phyloP scores from a whole-genome alignment of 2,329 filamentous ascomycete genomes.

The Xylogone sp. region DNA sequence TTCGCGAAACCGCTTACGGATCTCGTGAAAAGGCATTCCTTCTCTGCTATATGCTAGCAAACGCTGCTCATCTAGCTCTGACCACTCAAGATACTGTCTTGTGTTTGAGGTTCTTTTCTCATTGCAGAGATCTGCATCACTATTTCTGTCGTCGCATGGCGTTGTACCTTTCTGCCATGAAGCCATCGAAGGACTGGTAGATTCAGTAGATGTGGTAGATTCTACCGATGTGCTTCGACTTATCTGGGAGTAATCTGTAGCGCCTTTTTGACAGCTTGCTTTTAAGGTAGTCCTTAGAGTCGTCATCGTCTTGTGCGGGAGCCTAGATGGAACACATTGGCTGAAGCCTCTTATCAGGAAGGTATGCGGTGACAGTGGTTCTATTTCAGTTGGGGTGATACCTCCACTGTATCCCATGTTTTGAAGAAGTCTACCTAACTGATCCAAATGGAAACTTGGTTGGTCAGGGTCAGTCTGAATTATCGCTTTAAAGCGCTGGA shows the following conservation, averaged over 20 bases:
- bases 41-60: slow-evolving; percentile 13
- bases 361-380: slow-evolving; percentile 1
- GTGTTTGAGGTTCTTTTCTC: slow-evolving; percentile 3
- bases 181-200: slow-evolving; percentile 2
- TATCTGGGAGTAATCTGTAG: slow-evolving; percentile 2
- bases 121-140: slow-evolving; percentile 5
- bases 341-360: slow-evolving; percentile 11
- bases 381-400: slow-evolving; percentile 3
- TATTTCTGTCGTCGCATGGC: slow-evolving; percentile 11
- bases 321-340: slow-evolving; percentile 4
- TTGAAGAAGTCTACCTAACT: slow-evolving; percentile 10
- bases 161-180: slow-evolving; percentile 11
- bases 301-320: neutral
- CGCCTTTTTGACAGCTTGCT: slow-evolving; percentile 10
- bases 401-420: slow-evolving; percentile 6
- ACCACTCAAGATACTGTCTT: slow-evolving; percentile 10
- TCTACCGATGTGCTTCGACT: neutral
- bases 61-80: slow-evolving; percentile 12
- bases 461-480: slow-evolving; percentile 6
- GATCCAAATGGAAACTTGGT: slow-evolving; percentile 8
- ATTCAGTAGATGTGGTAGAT: neutral
- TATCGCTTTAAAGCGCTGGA: slow-evolving; percentile 10
- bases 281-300: slow-evolving; percentile 5
- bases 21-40: slow-evolving; percentile 12
- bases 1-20: slow-evolving; percentile 10